These are phyloP conservation scores for Microbotryum violaceum DNA, from an alignment of 1,284 basidiomycete species.

Conservation along the genomic window DNA sequence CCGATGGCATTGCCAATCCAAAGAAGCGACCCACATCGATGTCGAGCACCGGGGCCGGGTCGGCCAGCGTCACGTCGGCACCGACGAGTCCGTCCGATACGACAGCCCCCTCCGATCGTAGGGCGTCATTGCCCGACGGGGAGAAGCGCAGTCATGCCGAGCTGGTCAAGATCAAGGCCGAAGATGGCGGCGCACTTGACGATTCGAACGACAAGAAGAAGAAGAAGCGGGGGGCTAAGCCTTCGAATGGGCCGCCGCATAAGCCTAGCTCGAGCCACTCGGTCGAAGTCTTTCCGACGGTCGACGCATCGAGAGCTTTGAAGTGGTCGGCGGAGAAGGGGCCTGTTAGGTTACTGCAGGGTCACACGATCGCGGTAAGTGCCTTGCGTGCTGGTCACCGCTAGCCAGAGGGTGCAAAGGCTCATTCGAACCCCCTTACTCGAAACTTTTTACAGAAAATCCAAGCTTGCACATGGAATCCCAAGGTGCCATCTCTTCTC, in stretches of 20 bases:
- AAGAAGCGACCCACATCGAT: too few species aligned
- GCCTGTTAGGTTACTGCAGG: constrained; percentile 23
- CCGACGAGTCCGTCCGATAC: too few species aligned
- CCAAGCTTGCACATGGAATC: constrained; percentile 73
- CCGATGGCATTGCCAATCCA: too few species aligned
- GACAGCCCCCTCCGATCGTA: neutral
- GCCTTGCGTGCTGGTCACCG: neutral
- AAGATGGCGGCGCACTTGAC: too few species aligned
- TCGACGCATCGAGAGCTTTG: neutral
- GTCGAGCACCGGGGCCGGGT: too few species aligned
- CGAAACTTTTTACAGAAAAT: constrained; percentile 52
- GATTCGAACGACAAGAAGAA: neutral
- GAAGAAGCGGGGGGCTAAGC: neutral
- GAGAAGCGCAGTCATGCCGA: neutral
- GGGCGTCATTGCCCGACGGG: constrained; percentile 1
- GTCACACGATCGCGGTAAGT: constrained; percentile 29
- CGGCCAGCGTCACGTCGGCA: too few species aligned
- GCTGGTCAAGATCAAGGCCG: constrained; percentile 2
- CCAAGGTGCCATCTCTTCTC: constrained; percentile 53
- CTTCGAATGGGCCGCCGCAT: neutral
- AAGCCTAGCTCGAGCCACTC: too few species aligned
- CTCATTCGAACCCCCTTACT: neutral
- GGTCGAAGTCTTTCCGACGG: neutral
- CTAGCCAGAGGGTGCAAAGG: constrained; percentile 44
- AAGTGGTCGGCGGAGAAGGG: neutral